Conservation (phyloP, 2,329 filamentous ascomycete genomes). For the Xylaria sp. region DNA sequence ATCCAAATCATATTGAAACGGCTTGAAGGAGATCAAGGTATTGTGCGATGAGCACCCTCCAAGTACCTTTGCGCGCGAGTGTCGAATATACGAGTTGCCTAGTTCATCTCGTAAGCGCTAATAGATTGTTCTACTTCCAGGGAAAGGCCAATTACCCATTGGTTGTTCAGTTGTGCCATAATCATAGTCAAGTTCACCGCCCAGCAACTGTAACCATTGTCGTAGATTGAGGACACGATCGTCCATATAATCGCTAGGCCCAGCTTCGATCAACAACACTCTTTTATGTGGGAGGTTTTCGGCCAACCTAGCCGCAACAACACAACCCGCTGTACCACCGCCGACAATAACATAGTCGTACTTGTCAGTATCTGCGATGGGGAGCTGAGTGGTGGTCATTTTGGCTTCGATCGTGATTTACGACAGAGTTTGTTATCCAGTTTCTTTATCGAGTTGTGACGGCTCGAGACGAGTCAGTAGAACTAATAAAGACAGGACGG, state of each 20-base stretch:
- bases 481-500: conserved; percentile 15
- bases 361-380: conserved; percentile 69
- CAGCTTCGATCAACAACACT: conserved; percentile 86
- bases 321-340: conserved; percentile 87
- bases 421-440: not conserved
- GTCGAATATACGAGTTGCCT: conserved; percentile 91
- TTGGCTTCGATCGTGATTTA: conserved; percentile 27
- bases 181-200: conserved; percentile 90
- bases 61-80: conserved; percentile 91
- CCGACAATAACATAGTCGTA: conserved; percentile 90
- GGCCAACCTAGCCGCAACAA: conserved; percentile 81
- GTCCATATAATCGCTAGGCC: conserved; percentile 89
- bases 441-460: not conserved
- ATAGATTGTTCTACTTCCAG: conserved; percentile 6
- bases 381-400: conserved; percentile 72
- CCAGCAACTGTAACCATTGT: conserved; percentile 86
- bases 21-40: conserved; percentile 91
- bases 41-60: conserved; percentile 95
- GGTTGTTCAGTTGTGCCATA: conserved; percentile 91
- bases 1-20: conserved; percentile 87
- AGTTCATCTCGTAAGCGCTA: conserved; percentile 44
- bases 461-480: conserved; percentile 7
- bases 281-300: conserved; percentile 85
- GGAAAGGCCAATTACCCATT: conserved; percentile 62
- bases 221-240: conserved; percentile 87